A percentile compares a stretch with the other conserved stretches of the same genome.
phyloP scores from a whole-genome alignment of 2,329 filamentous ascomycete species.

The Magnaporthales sp. region DNA sequence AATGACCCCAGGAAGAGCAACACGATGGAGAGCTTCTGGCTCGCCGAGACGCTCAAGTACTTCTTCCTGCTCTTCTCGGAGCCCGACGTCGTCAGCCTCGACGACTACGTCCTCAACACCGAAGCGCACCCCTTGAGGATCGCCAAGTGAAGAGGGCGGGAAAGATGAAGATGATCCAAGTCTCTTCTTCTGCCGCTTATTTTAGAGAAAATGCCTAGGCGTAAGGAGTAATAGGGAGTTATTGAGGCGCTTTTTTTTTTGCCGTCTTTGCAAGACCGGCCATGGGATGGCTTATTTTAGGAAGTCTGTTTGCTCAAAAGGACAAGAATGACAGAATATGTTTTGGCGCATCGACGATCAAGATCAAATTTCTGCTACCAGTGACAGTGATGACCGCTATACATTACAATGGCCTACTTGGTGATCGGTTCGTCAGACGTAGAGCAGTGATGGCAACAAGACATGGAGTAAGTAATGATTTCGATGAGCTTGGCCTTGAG shows the following conservation, averaged over 20 bases:
- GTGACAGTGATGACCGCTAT: background rate
- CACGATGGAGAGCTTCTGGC: conserved; percentile 10
- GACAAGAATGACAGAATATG: background rate
- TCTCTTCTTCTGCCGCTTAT: background rate
- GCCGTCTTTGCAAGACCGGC: background rate
- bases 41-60: conserved; percentile 15
- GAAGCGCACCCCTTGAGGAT: conserved; percentile 23
- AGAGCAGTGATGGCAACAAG: background rate
- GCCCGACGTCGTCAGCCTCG: conserved; percentile 12
- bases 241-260: background rate
- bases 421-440: background rate
- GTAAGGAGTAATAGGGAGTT: background rate
- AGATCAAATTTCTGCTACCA: background rate
- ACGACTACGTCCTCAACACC: conserved; percentile 14
- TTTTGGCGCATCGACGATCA: background rate
- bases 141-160: conserved; percentile 17
- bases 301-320: background rate
- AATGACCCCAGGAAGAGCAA: background rate
- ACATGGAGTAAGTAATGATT: too few relatives aligned
- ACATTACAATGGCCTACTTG: background rate
- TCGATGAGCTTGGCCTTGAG: background rate
- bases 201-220: background rate
- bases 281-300: background rate
- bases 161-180: background rate
- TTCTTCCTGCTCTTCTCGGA: conserved; percentile 12